Conservation (phyloP, 2,329 filamentous ascomycete species). For the Trichoderma breve region DNA sequence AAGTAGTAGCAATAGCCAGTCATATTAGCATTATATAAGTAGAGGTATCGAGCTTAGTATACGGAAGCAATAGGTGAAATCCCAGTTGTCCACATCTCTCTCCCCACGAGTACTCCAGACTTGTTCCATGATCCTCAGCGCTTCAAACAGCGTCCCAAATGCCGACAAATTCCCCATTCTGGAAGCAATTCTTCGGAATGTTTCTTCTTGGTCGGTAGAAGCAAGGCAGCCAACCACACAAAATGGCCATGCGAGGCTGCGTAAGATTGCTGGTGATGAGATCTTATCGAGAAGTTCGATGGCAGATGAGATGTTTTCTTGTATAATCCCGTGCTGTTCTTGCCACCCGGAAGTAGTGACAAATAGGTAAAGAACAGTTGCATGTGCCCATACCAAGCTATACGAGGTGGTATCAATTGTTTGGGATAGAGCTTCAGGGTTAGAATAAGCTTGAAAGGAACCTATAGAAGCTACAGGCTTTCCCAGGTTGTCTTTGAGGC, state of each 20-base stretch:
- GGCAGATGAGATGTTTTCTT: neutral
- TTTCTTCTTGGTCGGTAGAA: neutral
- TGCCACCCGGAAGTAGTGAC: neutral
- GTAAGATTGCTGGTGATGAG: neutral
- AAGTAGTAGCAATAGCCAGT: neutral
- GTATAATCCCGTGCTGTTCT: neutral
- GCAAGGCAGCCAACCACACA: constrained; percentile 11
- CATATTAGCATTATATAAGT: neutral
- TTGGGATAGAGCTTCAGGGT: neutral
- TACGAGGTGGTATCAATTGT: neutral
- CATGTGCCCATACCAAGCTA: constrained; percentile 5
- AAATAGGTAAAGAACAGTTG: neutral
- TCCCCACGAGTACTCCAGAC: neutral
- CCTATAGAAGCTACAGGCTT: neutral
- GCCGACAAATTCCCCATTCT: constrained; percentile 1
- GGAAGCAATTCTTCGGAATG: neutral
- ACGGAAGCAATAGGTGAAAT: neutral
- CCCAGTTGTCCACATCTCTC: neutral
- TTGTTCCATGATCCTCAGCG: neutral
- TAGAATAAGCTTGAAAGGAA: neutral
- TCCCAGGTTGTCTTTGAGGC: neutral
- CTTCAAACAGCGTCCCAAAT: neutral
- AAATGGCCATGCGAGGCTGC: constrained; percentile 10
- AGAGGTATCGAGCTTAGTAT: neutral
- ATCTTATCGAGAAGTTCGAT: neutral